Evolutionary conservation across 371 early-diverging fungal genomes (phyloP), one percentile per base, ranked within the genome.

Genomic region (Fennellomyces sp.): DNA sequence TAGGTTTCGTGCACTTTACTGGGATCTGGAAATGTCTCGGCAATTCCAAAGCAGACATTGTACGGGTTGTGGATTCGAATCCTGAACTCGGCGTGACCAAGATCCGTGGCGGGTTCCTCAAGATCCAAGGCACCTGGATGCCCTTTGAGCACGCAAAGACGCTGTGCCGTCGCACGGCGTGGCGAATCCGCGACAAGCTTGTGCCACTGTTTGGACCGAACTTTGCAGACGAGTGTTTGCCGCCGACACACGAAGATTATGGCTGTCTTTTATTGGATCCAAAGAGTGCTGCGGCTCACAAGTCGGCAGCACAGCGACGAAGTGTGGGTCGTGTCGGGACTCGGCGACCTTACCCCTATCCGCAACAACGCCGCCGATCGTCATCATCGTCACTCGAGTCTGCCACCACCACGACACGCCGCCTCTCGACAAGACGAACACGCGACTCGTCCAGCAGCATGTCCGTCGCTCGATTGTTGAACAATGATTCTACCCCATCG

Each of bases 111-210:
- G 88, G 90, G 2, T 88, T 83, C 52, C 69, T 90, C 3, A 83
- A 82, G 61, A 90, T 88, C 47, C 90, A 88, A 73, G 88, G 88
- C 47, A 90, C 88, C 17, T 90, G 90, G 90, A 86, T 87, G 56
- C 87, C 88, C 2, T 83, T 79, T 47, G 81, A 83, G 31, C 74
- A 76, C 41, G 89, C 89, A 0, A 72, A 75, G 35, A 70, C 73
- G 8, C 73, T 86, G 11, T 86, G 86, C 36, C 72, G 73, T 29
- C 69, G 82, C 38, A 84, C 84, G 1, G 86, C 86, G 13, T 87
- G 75, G 67, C 67, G 72, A 30, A 75, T 88, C 28, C 79, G 89
- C 15, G 71, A 80, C n/a, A 84, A 87, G 49, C 67, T 88, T 5
- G 72, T 80, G 3, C 83, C 84, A 23, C 73, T 88, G 31, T 88